phyloP scores from a whole-genome alignment of 495 filamentous ascomycete genomes.

The Rusavskia elegans region DNA sequence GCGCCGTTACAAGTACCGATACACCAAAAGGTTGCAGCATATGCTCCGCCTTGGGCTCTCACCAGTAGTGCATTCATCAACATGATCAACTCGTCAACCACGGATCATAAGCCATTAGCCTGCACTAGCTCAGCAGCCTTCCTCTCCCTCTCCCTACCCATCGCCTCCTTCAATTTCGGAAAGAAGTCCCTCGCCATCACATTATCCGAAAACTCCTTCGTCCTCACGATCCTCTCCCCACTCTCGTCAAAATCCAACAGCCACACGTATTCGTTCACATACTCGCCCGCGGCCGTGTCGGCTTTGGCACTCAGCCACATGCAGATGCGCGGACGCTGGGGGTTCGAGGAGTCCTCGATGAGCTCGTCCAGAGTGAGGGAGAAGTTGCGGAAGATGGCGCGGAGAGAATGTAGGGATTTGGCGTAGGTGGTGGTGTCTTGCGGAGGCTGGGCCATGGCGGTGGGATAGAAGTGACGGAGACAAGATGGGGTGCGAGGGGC shows the following conservation, averaged over 20 bases:
- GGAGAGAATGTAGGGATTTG: constrained; percentile 5
- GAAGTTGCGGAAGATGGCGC: constrained; percentile 12
- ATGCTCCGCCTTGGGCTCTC: no score
- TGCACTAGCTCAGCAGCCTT: neutral
- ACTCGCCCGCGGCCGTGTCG: constrained; percentile 11
- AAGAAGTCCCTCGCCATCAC: constrained; percentile 18
- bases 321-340: constrained; percentile 3
- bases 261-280: constrained; percentile 25
- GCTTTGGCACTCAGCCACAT: constrained; percentile 12
- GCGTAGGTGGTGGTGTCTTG: constrained; percentile 11
- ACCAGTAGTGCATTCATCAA: no score
- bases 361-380: constrained; percentile 10
- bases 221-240: constrained; percentile 17
- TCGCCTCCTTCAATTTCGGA: constrained; percentile 15
- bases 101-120: neutral
- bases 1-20: no score
- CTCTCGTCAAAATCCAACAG: constrained; percentile 23
- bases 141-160: constrained; percentile 4
- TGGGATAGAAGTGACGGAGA: constrained; percentile 10
- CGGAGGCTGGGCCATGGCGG: constrained; percentile 3
- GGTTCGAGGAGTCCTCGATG: constrained; percentile 9
- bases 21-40: no score
- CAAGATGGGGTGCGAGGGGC: constrained; percentile 9
- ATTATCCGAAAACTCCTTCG: constrained; percentile 23
- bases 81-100: neutral